Base-by-base conservation (phyloP, 2,329 filamentous ascomycete species). In the Nemania abortiva region DNA sequence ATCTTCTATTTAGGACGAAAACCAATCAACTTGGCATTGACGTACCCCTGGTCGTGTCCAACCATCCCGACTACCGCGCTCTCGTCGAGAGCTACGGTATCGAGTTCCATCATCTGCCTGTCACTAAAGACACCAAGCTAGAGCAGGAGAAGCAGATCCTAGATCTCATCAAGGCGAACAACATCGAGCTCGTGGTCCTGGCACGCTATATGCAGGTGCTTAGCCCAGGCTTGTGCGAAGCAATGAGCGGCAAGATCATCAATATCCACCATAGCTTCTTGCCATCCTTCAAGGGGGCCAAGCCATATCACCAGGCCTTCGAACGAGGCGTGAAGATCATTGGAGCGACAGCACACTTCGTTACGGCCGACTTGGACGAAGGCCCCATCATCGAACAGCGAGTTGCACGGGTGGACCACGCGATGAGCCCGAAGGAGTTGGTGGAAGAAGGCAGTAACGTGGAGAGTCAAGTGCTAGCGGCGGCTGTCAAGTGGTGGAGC, bases 261-360 rank as follows among this genome's bases (percentile, higher is more conserved):
- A 96, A 96, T 83, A 95, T 96, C 81, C 93, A 96, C 83, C 93
- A 96, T 83, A 91, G 88, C 74, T 96, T 96, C 88, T 80, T 96
- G 85, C 93, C 93, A 0, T 91, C 88, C 10, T 96, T 96, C 88
- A 96, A 96, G 86, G 93, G 93, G 70, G 93, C 93, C 34, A 94
- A 93, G 82, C 93, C 93, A 2, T 96, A 96, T 82, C 93, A 95
- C 81, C 93, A 96, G 84, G 93, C 93, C 7, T 95, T 92, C 78
- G 92, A 95, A 72, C 88, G 92, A 31, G 93, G 93, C 69, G 93
- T 96, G 73, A 96, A 96, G 87, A 95, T 96, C 74, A 94, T 95
- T 66, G 93, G 93, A 68, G 93, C 93, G 27, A 94, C 92, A 1
- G 93, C 93, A 5, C 93, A 96, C 82, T 95, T 95, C 75, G 93